A percentile compares a stretch with the other conserved stretches of the same genome.
These are phyloP conservation scores for Globisporangium lucens DNA, from an alignment of 352 stramenopile species.

Conservation along the genomic window DNA sequence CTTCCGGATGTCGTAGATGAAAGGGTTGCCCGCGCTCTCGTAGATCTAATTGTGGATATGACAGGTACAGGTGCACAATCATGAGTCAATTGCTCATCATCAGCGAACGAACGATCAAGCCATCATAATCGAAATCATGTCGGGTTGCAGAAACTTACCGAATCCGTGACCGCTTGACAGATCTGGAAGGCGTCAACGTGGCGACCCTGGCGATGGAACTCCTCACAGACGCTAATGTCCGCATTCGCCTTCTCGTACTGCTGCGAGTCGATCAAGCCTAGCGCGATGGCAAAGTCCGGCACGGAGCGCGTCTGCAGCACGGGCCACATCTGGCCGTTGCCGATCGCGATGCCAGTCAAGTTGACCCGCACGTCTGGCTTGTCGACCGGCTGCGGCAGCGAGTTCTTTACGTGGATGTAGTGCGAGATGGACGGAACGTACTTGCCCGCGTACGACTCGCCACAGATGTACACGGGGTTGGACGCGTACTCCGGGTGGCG, in stretches of 20 bases:
- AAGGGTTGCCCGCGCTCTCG: slow-evolving; percentile 67
- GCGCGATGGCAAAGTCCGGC: slow-evolving; percentile 74
- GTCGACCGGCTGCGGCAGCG: slow-evolving; percentile 13
- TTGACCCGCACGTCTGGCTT: slow-evolving; percentile 50
- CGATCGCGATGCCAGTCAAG: slow-evolving; percentile 88
- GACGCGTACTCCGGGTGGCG: slow-evolving; percentile 81
- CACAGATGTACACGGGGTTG: slow-evolving; percentile 64
- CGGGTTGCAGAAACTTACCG: slow-evolving; percentile 18
- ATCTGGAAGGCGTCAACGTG: slow-evolving; percentile 73
- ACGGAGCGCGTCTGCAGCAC: slow-evolving; percentile 79
- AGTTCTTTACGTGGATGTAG: slow-evolving; percentile 91
- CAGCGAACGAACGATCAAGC: not conserved
- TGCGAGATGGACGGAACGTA: slow-evolving; percentile 94
- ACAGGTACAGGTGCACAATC: not conserved
- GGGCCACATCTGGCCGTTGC: slow-evolving; percentile 87
- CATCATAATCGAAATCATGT: not conserved
- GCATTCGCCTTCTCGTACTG: slow-evolving; percentile 73
- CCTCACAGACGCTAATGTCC: slow-evolving; percentile 73
- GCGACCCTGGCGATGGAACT: slow-evolving; percentile 67
- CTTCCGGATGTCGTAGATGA: slow-evolving; percentile 84
- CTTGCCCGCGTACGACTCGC: slow-evolving; percentile 96
- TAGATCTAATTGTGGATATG: slow-evolving; percentile 46
- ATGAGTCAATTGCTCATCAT: not conserved
- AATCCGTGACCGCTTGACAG: slow-evolving; percentile 61
- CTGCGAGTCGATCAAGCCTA: slow-evolving; percentile 81